Conservation (phyloP, 176 grass and related monocot species). For the Ensete glaucum region DNA sequence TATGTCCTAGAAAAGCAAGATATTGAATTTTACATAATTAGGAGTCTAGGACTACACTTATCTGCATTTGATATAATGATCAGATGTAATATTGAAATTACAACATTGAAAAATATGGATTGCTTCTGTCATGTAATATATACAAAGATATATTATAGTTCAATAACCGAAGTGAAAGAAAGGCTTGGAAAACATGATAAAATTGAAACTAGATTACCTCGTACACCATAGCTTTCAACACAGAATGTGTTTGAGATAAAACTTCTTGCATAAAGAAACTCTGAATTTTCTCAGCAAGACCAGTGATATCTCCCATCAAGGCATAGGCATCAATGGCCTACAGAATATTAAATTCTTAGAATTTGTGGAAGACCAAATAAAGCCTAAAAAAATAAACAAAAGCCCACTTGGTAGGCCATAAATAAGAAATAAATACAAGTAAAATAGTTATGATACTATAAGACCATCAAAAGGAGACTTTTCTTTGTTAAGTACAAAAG, state of each 20-base stretch:
- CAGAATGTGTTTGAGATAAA: conserved; percentile 78
- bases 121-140: not conserved
- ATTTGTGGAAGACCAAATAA: conserved; percentile 8
- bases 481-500: too few relatives aligned
- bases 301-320: conserved; percentile 84
- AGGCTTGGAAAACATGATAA: conserved; percentile 12
- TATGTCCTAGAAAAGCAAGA: too few relatives aligned
- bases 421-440: not conserved
- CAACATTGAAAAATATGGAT: not conserved
- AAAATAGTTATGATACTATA: not conserved
- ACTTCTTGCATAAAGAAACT: conserved; percentile 99
- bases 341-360: not conserved
- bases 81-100: not conserved
- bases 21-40: too few relatives aligned
- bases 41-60: too few relatives aligned
- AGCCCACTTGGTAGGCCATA: not conserved
- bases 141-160: not conserved
- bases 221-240: conserved; percentile 78
- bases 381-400: not conserved
- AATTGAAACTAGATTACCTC: conserved; percentile 49
- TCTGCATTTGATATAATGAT: too few relatives aligned
- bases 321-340: conserved; percentile 94
- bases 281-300: conserved; percentile 99
- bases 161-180: conserved; percentile 12
- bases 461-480: too few relatives aligned